Evolutionary conservation across 768 basidiomycete species (phyloP).

Genomic region (Calocybe indica): DNA sequence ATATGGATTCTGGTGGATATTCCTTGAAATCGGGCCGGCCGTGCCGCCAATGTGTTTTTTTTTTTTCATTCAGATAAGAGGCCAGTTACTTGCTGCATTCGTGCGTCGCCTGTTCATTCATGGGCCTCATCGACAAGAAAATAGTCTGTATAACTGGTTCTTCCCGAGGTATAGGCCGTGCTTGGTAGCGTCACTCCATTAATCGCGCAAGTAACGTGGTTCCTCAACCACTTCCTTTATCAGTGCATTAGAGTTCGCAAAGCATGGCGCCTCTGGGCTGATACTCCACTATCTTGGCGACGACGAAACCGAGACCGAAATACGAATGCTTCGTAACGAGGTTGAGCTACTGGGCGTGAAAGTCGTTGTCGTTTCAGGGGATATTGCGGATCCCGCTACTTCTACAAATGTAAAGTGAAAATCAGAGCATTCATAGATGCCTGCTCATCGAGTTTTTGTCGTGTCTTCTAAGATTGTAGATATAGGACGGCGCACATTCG

Average conservation of each 20-base stretch:
- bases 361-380: slow-evolving; percentile 51
- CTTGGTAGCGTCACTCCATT: slow-evolving; percentile 31
- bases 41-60: too few species aligned
- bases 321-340: slow-evolving; percentile 36
- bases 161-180: slow-evolving; percentile 70
- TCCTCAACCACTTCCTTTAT: not conserved
- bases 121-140: slow-evolving; percentile 45
- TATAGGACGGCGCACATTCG: slow-evolving; percentile 52
- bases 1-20: too few species aligned
- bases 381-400: slow-evolving; percentile 55
- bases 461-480: slow-evolving; percentile 45
- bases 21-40: too few species aligned
- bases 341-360: slow-evolving; percentile 34
- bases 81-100: not conserved
- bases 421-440: not conserved
- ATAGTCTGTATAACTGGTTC: slow-evolving; percentile 68
- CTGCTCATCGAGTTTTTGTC: not conserved
- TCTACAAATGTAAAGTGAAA: slow-evolving; percentile 39
- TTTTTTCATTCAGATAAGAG: too few species aligned
- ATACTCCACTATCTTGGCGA: slow-evolving; percentile 69
- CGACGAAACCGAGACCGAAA: slow-evolving; percentile 43
- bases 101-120: slow-evolving; percentile 7
- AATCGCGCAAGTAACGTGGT: not conserved
- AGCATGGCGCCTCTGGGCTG: slow-evolving; percentile 58
- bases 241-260: slow-evolving; percentile 54